A percentile compares a stretch with the other conserved stretches of the same genome.
phyloP scores from a whole-genome alignment of 139 green algal species.

The Ettlia oleoabundans region DNA sequence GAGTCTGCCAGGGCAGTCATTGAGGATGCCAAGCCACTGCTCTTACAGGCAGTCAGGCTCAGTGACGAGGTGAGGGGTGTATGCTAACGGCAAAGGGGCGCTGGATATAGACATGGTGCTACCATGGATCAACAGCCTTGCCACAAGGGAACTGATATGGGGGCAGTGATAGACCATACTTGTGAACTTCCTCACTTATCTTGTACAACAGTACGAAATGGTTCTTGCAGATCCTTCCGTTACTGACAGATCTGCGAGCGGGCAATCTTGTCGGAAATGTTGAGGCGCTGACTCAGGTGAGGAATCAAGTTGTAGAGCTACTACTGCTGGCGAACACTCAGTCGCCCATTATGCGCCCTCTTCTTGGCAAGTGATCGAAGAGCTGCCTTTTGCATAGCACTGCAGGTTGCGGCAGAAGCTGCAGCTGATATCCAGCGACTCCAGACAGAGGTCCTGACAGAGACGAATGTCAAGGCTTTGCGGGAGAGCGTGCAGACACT shows the following conservation, averaged over 20 bases:
- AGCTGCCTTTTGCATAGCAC: no score
- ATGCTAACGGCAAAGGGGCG: neutral
- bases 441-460: constrained; percentile 89
- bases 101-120: no score
- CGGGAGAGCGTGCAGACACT: constrained; percentile 81
- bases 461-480: constrained; percentile 90
- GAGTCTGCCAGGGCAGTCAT: constrained; percentile 73
- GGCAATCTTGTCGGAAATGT: constrained; percentile 82
- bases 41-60: constrained; percentile 66
- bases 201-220: no score
- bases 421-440: constrained; percentile 87
- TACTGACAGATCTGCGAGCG: constrained; percentile 77
- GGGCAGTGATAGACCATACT: no score
- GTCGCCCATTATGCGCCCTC: no score
- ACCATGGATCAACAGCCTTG: no score
- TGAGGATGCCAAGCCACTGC: constrained; percentile 75
- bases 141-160: no score
- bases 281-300: constrained; percentile 78
- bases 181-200: no score
- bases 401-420: constrained; percentile 72
- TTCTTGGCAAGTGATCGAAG: no score
- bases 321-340: neutral
- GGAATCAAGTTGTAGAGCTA: no score
- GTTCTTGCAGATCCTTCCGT: constrained; percentile 65
- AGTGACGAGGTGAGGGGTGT: constrained; percentile 50